These are phyloP conservation scores for Cercospora canescens DNA, from an alignment of 2,329 filamentous ascomycete genomes.

Conservation along the genomic window DNA sequence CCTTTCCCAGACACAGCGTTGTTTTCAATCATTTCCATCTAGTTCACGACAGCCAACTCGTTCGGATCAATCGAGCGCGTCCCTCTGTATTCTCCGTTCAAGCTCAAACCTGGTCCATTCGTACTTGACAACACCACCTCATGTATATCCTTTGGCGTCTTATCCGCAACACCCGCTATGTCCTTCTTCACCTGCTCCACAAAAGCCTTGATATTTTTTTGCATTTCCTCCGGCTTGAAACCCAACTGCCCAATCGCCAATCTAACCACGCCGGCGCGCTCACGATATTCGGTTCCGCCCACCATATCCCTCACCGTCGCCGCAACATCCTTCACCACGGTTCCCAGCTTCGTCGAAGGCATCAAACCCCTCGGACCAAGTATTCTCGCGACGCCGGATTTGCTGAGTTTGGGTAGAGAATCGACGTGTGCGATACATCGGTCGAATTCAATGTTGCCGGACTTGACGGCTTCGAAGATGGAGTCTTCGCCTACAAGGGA, in stretches of 20 bases:
- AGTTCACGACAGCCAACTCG: conserved; percentile 30
- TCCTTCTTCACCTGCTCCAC: conserved; percentile 77
- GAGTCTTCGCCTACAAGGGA: conserved; percentile 81
- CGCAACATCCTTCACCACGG: conserved; percentile 79
- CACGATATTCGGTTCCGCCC: conserved; percentile 83
- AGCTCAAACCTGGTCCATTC: conserved; percentile 78
- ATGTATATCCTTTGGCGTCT: conserved; percentile 70
- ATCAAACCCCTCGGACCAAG: conserved; percentile 89
- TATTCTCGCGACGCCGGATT: conserved; percentile 76
- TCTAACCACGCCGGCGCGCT: conserved; percentile 78
- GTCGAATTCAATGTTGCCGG: conserved; percentile 82
- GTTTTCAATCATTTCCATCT: not conserved
- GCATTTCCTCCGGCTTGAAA: conserved; percentile 83
- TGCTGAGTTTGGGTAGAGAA: conserved; percentile 75
- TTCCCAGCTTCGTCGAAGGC: conserved; percentile 85
- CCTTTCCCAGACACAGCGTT: too few relatives aligned
- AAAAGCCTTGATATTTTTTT: conserved; percentile 78
- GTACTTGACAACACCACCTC: conserved; percentile 83
- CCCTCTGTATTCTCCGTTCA: conserved; percentile 76
- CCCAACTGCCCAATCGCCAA: conserved; percentile 89
- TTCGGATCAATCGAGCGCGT: conserved; percentile 51
- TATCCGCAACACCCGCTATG: conserved; percentile 64
- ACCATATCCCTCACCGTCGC: conserved; percentile 77
- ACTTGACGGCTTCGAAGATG: conserved; percentile 76
- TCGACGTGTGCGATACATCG: conserved; percentile 81